phyloP scores from a whole-genome alignment of 306 rosid genomes.

The Sindora glabra region DNA sequence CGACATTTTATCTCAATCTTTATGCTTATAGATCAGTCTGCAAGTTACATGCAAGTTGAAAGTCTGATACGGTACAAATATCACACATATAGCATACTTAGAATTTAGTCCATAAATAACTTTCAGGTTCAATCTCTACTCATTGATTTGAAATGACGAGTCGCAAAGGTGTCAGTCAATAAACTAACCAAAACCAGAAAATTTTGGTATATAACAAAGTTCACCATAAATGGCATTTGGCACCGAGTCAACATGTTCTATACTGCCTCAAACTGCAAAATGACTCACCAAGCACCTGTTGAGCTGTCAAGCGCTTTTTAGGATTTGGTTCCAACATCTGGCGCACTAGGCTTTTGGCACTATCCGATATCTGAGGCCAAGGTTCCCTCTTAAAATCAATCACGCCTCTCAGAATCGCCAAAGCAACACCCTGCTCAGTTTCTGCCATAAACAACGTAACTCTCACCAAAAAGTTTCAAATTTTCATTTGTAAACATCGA shows the following conservation, averaged over 20 bases:
- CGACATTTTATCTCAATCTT: too few species aligned
- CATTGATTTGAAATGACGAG: too few species aligned
- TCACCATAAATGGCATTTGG: neutral
- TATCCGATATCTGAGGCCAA: conserved; percentile 97
- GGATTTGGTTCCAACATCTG: conserved; percentile 93
- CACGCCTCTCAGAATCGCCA: conserved; percentile 87
- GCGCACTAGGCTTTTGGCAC: conserved; percentile 91
- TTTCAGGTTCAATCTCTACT: too few species aligned
- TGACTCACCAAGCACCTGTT: conserved; percentile 93
- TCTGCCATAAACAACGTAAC: conserved; percentile 40
- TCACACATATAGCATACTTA: too few species aligned
- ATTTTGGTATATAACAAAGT: neutral
- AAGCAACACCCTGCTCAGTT: conserved; percentile 91
- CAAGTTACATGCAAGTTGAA: too few species aligned
- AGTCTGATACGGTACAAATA: too few species aligned
- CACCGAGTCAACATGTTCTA: conserved; percentile 4
- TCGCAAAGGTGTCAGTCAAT: neutral
- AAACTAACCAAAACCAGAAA: neutral
- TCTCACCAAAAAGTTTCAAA: neutral
- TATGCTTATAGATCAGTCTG: too few species aligned
- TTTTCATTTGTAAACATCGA: neutral
- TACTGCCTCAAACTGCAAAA: neutral
- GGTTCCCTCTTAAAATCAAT: conserved; percentile 98
- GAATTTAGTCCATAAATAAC: too few species aligned
- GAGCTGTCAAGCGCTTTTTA: conserved; percentile 80